Base-by-base conservation (phyloP, 257 asterid species). In the Rubia yunnanensis region DNA sequence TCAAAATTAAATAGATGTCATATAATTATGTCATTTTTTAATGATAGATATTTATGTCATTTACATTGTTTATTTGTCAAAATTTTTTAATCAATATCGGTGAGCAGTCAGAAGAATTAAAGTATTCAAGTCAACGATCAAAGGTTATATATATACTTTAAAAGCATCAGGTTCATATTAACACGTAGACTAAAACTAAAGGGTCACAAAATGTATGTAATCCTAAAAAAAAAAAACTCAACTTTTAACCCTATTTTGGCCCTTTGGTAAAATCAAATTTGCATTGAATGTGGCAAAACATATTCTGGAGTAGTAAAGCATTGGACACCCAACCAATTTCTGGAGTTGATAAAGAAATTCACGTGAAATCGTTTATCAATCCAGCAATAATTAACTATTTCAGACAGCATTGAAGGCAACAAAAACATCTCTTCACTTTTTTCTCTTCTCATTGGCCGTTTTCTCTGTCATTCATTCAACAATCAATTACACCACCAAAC, bases 321-420 rank as follows among this genome's bases (percentile, higher is more conserved):
- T 44, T 44, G 52, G 52, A 20, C 52, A 44, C 1, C 69, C 74
- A 53, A 62, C 63, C 49, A 53, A 32, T 32, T 58, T 46, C 14
- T 68, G 50, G 9, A 69, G 57, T 78, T 69, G 81, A 80, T 75
- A 69, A 79, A 73, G 72, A 68, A 80, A 67, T 64, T 79, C 81
- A 83, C 84, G 85, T 80, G 78, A 79, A 73, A 73, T 77, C 66
- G 18, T 53, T 7, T 39, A 82, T 71, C 77, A 73, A 68, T 64
- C 60, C 71, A 60, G 39, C 38, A 55, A 50, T 20, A 50, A 50
- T 50, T 50, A 26, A 50, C 57, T 67, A 72, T 23, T 66, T 69
- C 79, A 66, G 71, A 75, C 79, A 79, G 67, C 77, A 23, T 23
- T n/a, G 68, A 63, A 75, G 68, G 58, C 78, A 73, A 66, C 80